These are phyloP conservation scores for Durio zibethinus DNA, from an alignment of 345 rosid genomes.

Conservation along the genomic window DNA sequence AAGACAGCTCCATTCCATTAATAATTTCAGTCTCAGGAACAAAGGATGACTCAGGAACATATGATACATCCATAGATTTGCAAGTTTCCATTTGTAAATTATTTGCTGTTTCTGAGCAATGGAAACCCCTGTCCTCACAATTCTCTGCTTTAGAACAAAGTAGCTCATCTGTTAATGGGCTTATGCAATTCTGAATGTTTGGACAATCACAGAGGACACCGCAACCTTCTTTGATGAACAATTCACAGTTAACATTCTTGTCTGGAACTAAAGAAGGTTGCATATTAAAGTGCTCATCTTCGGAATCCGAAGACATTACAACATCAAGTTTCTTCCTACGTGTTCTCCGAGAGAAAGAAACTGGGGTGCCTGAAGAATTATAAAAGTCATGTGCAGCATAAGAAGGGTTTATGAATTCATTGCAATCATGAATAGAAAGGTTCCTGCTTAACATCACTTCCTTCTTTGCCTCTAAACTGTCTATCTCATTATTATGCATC, in stretches of 20 bases:
- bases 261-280: conserved; percentile 20
- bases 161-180: conserved; percentile 30
- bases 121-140: conserved; percentile 29
- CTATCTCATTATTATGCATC: conserved; percentile 33
- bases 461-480: conserved; percentile 65
- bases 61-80: conserved; percentile 55
- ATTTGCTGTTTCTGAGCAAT: conserved; percentile 32
- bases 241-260: conserved; percentile 25
- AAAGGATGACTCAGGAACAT: conserved; percentile 79
- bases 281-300: conserved; percentile 47
- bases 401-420: conserved; percentile 38
- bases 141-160: conserved; percentile 28
- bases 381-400: conserved; percentile 30
- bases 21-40: conserved; percentile 76
- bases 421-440: conserved; percentile 40
- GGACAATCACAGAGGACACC: conserved; percentile 27
- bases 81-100: conserved; percentile 29
- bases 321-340: conserved; percentile 46
- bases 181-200: conserved; percentile 29
- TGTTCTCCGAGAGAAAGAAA: conserved; percentile 36
- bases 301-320: conserved; percentile 79
- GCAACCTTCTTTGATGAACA: conserved; percentile 29
- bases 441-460: conserved; percentile 65
- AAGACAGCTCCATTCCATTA: conserved; percentile 40
- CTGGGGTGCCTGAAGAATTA: conserved; percentile 42